Evolutionary conservation across 139 green algal genomes (phyloP).

Genomic region (Marvania coccoides): DNA sequence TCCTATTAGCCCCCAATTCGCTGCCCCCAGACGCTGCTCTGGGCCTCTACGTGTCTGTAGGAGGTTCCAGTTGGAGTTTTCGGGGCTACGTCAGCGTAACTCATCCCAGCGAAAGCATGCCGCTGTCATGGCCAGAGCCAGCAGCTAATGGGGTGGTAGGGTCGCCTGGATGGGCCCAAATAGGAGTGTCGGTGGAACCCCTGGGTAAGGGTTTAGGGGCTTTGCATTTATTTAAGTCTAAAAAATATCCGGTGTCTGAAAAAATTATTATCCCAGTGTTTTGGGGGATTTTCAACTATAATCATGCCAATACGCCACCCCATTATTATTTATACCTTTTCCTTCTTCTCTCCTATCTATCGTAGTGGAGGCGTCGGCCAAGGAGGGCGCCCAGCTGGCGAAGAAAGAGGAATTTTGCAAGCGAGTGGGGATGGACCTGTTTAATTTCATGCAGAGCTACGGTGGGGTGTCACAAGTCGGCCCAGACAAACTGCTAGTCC

Average conservation of each 20-base stretch:
- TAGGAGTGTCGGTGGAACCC: slow-evolving; percentile 10
- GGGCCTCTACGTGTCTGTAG: slow-evolving; percentile 18
- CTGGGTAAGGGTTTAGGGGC: too few species aligned
- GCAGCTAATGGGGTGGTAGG: not conserved
- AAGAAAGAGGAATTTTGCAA: slow-evolving; percentile 48
- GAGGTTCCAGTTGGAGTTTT: slow-evolving; percentile 8
- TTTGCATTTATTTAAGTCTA: too few species aligned
- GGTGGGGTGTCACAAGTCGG: slow-evolving; percentile 21
- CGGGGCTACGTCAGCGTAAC: slow-evolving; percentile 11
- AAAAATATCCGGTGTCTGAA: too few species aligned
- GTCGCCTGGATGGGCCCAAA: slow-evolving; percentile 1
- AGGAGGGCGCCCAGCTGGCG: slow-evolving; percentile 33
- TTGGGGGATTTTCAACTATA: too few species aligned
- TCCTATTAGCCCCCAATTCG: not conserved
- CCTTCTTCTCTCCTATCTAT: not conserved
- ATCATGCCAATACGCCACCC: too few species aligned
- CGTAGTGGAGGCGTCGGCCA: slow-evolving; percentile 17
- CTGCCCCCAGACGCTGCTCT: slow-evolving; percentile 20
- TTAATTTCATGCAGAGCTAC: slow-evolving; percentile 37
- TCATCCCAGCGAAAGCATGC: slow-evolving; percentile 20
- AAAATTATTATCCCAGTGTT: too few species aligned
- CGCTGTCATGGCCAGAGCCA: slow-evolving; percentile 18
- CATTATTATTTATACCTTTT: not conserved
- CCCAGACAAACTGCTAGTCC: slow-evolving; percentile 29
- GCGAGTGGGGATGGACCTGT: slow-evolving; percentile 39